Evolutionary conservation across 495 filamentous ascomycete genomes (phyloP).

Genomic region (Aspergillus ostianus): DNA sequence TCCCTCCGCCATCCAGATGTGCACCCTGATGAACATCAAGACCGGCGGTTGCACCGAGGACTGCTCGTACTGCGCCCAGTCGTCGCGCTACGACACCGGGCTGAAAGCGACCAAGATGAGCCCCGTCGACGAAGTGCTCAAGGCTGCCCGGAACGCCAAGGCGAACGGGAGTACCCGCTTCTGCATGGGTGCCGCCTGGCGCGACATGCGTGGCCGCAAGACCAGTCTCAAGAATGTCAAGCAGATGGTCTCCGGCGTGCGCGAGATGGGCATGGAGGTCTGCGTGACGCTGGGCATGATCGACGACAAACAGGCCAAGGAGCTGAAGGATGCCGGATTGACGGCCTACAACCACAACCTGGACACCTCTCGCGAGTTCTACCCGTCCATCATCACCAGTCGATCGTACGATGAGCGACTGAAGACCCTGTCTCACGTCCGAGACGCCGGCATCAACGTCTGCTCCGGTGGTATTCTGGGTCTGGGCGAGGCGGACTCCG

Average conservation of each 20-base stretch:
- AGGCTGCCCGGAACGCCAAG: conserved; percentile 70
- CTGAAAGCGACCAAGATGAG: conserved; percentile 74
- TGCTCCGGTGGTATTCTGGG: conserved; percentile 83
- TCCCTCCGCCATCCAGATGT: conserved; percentile 77
- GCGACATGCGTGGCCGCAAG: conserved; percentile 87
- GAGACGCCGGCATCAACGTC: conserved; percentile 79
- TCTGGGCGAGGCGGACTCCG: conserved; percentile 68
- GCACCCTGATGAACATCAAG: conserved; percentile 92
- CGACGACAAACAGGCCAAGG: conserved; percentile 68
- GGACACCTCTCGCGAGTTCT: conserved; percentile 82
- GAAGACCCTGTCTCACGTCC: conserved; percentile 68
- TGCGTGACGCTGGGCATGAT: conserved; percentile 92
- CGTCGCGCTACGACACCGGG: conserved; percentile 74
- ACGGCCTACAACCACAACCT: conserved; percentile 92
- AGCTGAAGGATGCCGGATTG: conserved; percentile 76
- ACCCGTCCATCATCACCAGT: conserved; percentile 77
- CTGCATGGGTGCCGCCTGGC: conserved; percentile 90
- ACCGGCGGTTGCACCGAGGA: conserved; percentile 88
- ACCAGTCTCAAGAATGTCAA: conserved; percentile 73
- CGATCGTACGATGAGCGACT: conserved; percentile 81
- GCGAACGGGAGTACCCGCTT: conserved; percentile 79
- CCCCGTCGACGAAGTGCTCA: conserved; percentile 73
- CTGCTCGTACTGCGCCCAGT: conserved; percentile 87
- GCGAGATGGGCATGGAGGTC: conserved; percentile 77
- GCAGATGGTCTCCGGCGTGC: conserved; percentile 75